A percentile compares a stretch with the other conserved stretches of the same genome.
These are phyloP conservation scores for Malus asiatica DNA, from an alignment of 306 rosid species.

Conservation along the genomic window DNA sequence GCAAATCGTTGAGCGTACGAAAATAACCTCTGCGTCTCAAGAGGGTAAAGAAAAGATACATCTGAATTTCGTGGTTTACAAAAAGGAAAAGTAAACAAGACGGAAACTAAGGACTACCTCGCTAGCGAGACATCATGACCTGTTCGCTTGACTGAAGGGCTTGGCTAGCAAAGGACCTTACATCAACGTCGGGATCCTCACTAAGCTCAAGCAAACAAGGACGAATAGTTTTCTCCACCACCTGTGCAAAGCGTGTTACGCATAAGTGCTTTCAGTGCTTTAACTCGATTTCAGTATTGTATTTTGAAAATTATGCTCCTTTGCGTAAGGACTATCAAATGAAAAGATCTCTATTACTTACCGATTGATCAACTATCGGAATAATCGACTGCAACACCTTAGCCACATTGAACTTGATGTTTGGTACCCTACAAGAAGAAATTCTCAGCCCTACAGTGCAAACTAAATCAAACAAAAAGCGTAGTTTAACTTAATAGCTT, in stretches of 20 bases:
- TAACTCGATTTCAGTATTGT: not conserved
- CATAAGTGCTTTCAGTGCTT: not conserved
- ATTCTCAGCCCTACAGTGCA: not conserved
- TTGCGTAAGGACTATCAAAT: not conserved
- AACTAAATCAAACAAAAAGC: conserved; percentile 15
- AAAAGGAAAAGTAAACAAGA: not conserved
- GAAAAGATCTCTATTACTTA: conserved; percentile 29
- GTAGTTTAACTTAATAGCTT: not conserved
- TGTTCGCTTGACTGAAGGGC: conserved; percentile 80
- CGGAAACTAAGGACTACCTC: not conserved
- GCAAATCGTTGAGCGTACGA: not conserved
- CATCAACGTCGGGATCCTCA: conserved; percentile 95
- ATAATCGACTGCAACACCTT: conserved; percentile 87
- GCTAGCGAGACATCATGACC: conserved; percentile 80
- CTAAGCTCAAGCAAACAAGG: conserved; percentile 88
- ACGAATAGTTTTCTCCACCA: conserved; percentile 76
- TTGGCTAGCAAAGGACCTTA: conserved; percentile 78
- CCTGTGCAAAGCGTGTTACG: conserved; percentile 31
- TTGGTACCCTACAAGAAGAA: conserved; percentile 64
- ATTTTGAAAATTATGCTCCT: not conserved
- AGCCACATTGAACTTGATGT: conserved; percentile 91
- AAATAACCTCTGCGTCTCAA: not conserved
- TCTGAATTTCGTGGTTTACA: not conserved
- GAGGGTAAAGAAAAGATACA: not conserved
- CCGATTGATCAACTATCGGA: conserved; percentile 91